Evolutionary conservation across 305 asterid genomes (phyloP).

Genomic region (Fraxinus platypoda): DNA sequence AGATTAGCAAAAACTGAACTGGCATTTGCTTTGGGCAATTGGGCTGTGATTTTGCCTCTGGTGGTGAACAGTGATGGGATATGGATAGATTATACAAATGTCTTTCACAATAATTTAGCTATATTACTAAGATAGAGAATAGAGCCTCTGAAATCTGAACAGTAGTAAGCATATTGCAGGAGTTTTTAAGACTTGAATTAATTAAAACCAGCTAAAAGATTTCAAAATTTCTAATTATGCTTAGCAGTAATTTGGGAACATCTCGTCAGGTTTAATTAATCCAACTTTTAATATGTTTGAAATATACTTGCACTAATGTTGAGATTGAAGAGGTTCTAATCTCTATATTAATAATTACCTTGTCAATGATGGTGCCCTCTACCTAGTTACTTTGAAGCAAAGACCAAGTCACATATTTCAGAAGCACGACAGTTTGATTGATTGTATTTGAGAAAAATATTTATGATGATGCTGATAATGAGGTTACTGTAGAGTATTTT

Average conservation of each 20-base stretch:
- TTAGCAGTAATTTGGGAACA: background rate
- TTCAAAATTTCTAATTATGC: background rate
- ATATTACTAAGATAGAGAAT: background rate
- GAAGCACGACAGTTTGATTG: background rate
- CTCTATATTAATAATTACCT: background rate
- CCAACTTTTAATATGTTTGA: background rate
- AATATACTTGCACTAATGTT: background rate
- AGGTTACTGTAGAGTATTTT: background rate
- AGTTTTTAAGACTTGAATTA: background rate
- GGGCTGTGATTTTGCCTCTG: background rate
- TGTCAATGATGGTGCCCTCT: background rate
- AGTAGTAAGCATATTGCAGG: background rate
- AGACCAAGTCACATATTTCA: background rate
- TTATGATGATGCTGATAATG: background rate
- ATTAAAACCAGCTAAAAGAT: background rate
- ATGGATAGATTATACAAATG: background rate
- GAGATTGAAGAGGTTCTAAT: background rate
- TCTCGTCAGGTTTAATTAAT: background rate
- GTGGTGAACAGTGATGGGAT: background rate
- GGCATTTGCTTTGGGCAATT: background rate
- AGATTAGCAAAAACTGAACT: background rate
- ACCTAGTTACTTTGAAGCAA: background rate
- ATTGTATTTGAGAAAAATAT: background rate
- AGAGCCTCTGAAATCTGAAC: background rate
- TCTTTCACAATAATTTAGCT: background rate